Evolutionary conservation across 371 early-diverging fungal species (phyloP), one percentile per base, ranked within the genome.

Genomic region (Basidiobolus meristosporus): DNA sequence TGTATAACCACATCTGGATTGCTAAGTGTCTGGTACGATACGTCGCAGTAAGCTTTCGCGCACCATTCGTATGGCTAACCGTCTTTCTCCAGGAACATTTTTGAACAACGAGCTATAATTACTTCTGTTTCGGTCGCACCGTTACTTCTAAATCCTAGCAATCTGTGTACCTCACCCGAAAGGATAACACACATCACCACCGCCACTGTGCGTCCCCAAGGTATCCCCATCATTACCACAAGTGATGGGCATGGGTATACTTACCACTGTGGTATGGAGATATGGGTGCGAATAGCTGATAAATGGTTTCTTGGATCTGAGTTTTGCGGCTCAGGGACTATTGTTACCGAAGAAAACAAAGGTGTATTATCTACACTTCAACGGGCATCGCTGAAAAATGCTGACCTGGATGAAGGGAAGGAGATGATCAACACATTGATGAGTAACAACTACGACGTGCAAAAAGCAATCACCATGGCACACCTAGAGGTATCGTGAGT

Each of bases 221-320:
- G 90, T 0, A 43, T 69, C 7, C 84, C 85, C 0, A 41, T 85
- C 2, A 43, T 91, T 3, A 62, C 73, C 12, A 73, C 83, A 0
- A 70, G 78, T 11, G 60, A 68, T 20, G 72, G 76, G 3, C 72
- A 80, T 35, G 70, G 73, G n/a, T 89, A 65, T 52, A 58, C 68
- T 1, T 90, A 79, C 48, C 73, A 78, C 45, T 38, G 54, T 3
- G 53, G 46, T 9, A 73, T 87, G 77, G 64, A 63, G 41, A 47
- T 56, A 9, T 90, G 88, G 88, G 50, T 77, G 28, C 63, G 77
- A 15, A 62, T 85, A 4, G 65, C 60, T 39, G 80, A 82, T 48
- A 63, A 72, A 0, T 61, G 62, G 59, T 73, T 60, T 37, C 60
- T 56, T 22, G 53, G 59, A 0, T 71, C 75, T 1, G 70, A 71